Percentiles rank a stretch among this genome's conserved stretches.
Conservation (phyloP, 495 filamentous ascomycete genomes). For the Lasiosphaeria hispida region DNA sequence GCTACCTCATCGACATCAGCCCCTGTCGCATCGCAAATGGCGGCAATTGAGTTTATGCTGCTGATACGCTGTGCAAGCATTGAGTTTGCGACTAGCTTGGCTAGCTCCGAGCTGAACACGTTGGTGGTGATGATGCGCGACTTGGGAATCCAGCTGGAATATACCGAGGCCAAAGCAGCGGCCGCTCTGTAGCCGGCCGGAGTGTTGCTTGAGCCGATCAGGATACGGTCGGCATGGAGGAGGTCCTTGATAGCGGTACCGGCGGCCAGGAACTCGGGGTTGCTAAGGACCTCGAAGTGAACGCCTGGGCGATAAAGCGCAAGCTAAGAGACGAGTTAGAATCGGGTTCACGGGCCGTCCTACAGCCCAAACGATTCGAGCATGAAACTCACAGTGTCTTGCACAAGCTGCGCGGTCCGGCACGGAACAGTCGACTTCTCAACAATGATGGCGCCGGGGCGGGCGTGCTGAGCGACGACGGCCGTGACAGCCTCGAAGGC, state of each 20-base stretch:
- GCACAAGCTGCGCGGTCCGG: slow-evolving; percentile 67
- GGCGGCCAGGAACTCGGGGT: slow-evolving; percentile 78
- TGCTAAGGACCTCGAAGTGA: slow-evolving; percentile 74
- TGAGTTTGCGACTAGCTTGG: slow-evolving; percentile 76
- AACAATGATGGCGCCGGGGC: slow-evolving; percentile 67
- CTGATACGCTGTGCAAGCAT: slow-evolving; percentile 80
- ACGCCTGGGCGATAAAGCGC: slow-evolving; percentile 52
- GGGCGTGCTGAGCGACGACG: slow-evolving; percentile 63
- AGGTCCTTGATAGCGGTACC: slow-evolving; percentile 72
- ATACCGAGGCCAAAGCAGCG: slow-evolving; percentile 58
- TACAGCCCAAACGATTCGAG: background rate
- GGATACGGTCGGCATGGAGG: slow-evolving; percentile 67
- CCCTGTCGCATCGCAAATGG: slow-evolving; percentile 73
- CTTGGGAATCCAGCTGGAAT: slow-evolving; percentile 65
- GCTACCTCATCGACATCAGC: slow-evolving; percentile 72
- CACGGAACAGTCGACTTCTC: slow-evolving; percentile 82
- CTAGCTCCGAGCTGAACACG: slow-evolving; percentile 72
- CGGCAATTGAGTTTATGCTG: slow-evolving; percentile 74
- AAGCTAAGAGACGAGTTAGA: slow-evolving; percentile 27
- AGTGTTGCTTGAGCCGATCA: slow-evolving; percentile 68
- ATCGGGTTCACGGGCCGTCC: background rate
- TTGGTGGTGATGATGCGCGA: slow-evolving; percentile 67
- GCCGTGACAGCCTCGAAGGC: slow-evolving; percentile 66
- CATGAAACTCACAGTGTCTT: slow-evolving; percentile 55
- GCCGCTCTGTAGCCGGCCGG: slow-evolving; percentile 59